phyloP scores from a whole-genome alignment of 1,284 basidiomycete species.

The Cystobasidium slooffiae region DNA sequence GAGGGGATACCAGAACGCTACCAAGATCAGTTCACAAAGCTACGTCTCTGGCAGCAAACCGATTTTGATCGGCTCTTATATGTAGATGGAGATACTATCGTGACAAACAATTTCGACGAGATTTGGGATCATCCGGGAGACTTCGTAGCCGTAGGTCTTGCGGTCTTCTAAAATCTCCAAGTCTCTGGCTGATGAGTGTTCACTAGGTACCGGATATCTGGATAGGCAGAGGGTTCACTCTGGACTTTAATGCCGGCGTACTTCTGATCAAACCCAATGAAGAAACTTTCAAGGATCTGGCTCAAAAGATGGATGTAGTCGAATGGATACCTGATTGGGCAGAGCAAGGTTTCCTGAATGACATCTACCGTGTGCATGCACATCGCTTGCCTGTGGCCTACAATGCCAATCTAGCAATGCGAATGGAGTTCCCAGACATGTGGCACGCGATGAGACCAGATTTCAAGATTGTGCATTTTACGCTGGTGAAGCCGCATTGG shows the following conservation, averaged over 20 bases:
- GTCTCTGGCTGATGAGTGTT: too few species aligned
- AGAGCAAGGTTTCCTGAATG: slow-evolving; percentile 34
- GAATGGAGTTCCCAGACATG: neutral
- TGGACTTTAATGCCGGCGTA: slow-evolving; percentile 34
- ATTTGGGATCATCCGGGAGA: slow-evolving; percentile 33
- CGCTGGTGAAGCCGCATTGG: slow-evolving; percentile 37
- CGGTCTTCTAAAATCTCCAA: neutral
- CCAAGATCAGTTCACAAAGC: slow-evolving; percentile 36
- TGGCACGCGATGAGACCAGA: slow-evolving; percentile 23
- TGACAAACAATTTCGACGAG: slow-evolving; percentile 33
- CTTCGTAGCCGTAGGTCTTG: slow-evolving; percentile 25
- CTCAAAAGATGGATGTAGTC: neutral
- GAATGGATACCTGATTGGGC: slow-evolving; percentile 26
- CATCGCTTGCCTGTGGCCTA: slow-evolving; percentile 22
- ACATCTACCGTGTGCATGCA: slow-evolving; percentile 16
- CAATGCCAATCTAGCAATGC: slow-evolving; percentile 32
- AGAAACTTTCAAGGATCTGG: slow-evolving; percentile 7
- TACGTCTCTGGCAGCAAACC: slow-evolving; percentile 36
- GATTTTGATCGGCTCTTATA: slow-evolving; percentile 35
- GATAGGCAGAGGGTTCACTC: slow-evolving; percentile 31
- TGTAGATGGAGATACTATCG: slow-evolving; percentile 26
- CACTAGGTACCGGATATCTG: slow-evolving; percentile 35
- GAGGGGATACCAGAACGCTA: slow-evolving; percentile 23
- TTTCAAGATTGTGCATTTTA: slow-evolving; percentile 32
- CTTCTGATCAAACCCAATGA: slow-evolving; percentile 18